These are phyloP conservation scores for Acanthamoeba rhysodes DNA, from an alignment of 208 protist species.

Conservation along the genomic window DNA sequence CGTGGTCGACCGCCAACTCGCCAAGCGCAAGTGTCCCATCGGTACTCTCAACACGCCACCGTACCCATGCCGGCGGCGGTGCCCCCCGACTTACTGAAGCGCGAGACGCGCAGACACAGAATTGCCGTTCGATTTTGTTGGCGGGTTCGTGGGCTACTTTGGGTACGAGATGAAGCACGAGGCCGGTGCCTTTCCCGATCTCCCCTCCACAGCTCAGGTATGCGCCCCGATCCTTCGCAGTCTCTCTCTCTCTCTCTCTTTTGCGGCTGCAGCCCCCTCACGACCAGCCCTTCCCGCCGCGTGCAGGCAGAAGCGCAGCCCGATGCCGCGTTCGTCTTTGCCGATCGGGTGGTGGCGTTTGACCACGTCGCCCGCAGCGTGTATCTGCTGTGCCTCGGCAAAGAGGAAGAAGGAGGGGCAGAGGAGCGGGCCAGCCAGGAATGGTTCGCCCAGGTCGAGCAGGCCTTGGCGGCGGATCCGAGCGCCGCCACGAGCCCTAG, in stretches of 20 bases:
- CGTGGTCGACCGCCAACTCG: neutral
- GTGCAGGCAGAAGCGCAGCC: neutral
- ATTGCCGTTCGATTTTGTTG: constrained; percentile 55
- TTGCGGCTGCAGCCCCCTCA: too few relatives aligned
- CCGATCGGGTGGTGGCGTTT: constrained; percentile 23
- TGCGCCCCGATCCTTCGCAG: too few relatives aligned
- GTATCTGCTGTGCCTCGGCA: neutral
- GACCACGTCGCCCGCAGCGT: constrained; percentile 6
- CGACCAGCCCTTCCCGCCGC: too few relatives aligned
- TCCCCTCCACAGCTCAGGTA: neutral
- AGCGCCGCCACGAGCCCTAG: neutral
- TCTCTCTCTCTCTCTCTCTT: neutral
- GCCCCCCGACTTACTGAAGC: too few relatives aligned
- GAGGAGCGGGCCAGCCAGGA: neutral
- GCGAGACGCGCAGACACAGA: neutral
- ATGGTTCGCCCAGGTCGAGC: neutral
- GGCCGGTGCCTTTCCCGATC: neutral
- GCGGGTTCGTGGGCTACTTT: constrained; percentile 72
- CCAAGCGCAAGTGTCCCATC: neutral
- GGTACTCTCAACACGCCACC: neutral
- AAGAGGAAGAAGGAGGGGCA: neutral
- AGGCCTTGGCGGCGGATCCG: neutral
- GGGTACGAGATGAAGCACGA: constrained; percentile 77
- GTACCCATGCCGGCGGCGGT: neutral
- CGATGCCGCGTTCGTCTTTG: constrained; percentile 70